Percentiles rank a stretch among this genome's conserved stretches.
Conservation (phyloP, 1,284 basidiomycete genomes). For the Irpex sp. region DNA sequence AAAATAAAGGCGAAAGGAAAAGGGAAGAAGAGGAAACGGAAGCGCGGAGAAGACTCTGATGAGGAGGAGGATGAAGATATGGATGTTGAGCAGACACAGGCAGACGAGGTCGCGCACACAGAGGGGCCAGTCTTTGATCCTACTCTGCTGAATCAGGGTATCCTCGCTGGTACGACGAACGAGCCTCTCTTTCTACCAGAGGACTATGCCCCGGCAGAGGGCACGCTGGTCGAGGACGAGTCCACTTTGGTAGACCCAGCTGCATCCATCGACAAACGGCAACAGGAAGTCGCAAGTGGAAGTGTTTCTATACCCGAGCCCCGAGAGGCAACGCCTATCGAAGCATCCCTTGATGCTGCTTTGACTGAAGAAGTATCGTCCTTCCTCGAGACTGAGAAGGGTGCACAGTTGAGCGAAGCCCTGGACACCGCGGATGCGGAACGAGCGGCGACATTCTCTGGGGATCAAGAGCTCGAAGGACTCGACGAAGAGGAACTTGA, state of each 20-base stretch:
- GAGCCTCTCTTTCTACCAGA: conserved; percentile 15
- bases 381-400: conserved; percentile 56
- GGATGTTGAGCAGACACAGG: conserved; percentile 18
- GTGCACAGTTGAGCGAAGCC: conserved; percentile 46
- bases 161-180: conserved; percentile 31
- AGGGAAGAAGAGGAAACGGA: conserved; percentile 35
- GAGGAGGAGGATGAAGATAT: conserved; percentile 31
- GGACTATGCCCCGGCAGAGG: background rate
- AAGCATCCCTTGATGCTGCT: conserved; percentile 45
- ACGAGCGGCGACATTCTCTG: conserved; percentile 43
- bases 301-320: background rate
- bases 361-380: conserved; percentile 62
- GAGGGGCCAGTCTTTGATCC: conserved; percentile 34
- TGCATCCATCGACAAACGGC: background rate
- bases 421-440: conserved; percentile 60
- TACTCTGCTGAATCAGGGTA: conserved; percentile 40
- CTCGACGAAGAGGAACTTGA: conserved; percentile 95
- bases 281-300: background rate
- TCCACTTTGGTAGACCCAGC: background rate
- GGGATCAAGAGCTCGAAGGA: conserved; percentile 65
- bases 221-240: background rate
- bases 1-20: conserved; percentile 39
- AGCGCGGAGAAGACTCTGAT: conserved; percentile 32
- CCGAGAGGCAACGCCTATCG: conserved; percentile 26
- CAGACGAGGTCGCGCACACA: conserved; percentile 9